Percentiles rank a stretch among this genome's conserved stretches.
Evolutionary conservation across 1,139 yeast genomes (phyloP).

Genomic region (Debaryomycetaceae sp.): DNA sequence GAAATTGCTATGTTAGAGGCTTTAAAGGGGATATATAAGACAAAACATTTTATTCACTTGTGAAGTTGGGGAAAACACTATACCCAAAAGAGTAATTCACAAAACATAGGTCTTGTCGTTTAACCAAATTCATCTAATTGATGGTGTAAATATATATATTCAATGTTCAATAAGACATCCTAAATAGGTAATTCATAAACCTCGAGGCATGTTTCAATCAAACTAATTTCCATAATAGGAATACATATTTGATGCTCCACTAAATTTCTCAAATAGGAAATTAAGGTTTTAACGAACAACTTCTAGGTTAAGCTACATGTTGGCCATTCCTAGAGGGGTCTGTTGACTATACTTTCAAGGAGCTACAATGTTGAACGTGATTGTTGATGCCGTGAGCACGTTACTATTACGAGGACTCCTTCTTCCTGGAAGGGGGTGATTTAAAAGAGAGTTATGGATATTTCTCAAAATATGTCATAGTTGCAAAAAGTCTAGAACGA

Average conservation of each 20-base stretch:
- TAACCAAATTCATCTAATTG: slow-evolving; percentile 1
- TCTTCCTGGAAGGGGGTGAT: not conserved
- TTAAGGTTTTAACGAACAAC: not conserved
- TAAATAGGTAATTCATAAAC: slow-evolving; percentile 2
- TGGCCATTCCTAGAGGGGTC: too few species aligned
- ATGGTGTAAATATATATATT: not conserved
- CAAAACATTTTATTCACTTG: not conserved
- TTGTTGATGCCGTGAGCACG: not conserved
- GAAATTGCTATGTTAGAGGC: not conserved
- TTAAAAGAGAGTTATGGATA: not conserved
- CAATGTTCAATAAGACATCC: not conserved
- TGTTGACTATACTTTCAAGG: too few species aligned
- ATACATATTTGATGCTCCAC: not conserved
- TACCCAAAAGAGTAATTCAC: slow-evolving; percentile 2
- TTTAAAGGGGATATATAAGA: slow-evolving; percentile 2
- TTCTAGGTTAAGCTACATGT: too few species aligned
- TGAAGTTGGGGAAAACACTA: slow-evolving; percentile 1
- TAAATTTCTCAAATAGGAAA: slow-evolving; percentile 2
- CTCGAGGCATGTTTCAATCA: not conserved
- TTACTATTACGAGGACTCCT: not conserved
- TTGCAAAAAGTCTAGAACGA: too few species aligned
- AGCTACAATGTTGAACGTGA: not conserved
- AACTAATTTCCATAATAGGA: slow-evolving; percentile 1
- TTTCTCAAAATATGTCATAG: not conserved
- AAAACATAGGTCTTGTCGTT: not conserved